phyloP scores from a whole-genome alignment of 192 early-diverging fungal genomes.

The Ambispora gerdemannii region DNA sequence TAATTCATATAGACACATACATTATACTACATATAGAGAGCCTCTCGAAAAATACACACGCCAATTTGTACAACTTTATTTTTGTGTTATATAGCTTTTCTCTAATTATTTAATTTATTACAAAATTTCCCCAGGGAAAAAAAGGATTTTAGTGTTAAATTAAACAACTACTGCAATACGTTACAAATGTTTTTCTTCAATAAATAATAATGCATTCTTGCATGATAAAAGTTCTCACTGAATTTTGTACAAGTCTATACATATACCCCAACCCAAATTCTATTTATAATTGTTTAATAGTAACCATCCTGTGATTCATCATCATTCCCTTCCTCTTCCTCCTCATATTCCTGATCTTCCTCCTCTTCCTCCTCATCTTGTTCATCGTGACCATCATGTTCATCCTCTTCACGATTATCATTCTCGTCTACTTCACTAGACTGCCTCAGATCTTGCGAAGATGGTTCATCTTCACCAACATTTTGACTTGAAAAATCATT shows the following conservation, averaged over 20 bases:
- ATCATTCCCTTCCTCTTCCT: conserved; percentile 6
- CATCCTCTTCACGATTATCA: not conserved
- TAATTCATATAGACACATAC: too few relatives aligned
- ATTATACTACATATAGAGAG: too few relatives aligned
- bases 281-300: not conserved
- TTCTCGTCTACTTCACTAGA: not conserved
- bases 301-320: conserved; percentile 6
- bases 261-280: not conserved
- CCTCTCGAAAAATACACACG: too few relatives aligned
- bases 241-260: not conserved
- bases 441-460: not conserved
- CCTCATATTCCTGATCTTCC: conserved; percentile 5
- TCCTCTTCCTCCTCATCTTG: not conserved
- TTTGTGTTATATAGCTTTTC: too few relatives aligned
- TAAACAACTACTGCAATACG: too few relatives aligned
- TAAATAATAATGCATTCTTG: too few relatives aligned
- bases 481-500: not conserved
- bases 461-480: not conserved
- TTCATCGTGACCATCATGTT: not conserved
- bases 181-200: too few relatives aligned
- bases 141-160: too few relatives aligned
- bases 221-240: too few relatives aligned
- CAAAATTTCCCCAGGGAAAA: too few relatives aligned
- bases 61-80: too few relatives aligned
- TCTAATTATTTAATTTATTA: too few relatives aligned